Conservation (phyloP, 352 stramenopile genomes). For the Phytophthora uliginosa region DNA sequence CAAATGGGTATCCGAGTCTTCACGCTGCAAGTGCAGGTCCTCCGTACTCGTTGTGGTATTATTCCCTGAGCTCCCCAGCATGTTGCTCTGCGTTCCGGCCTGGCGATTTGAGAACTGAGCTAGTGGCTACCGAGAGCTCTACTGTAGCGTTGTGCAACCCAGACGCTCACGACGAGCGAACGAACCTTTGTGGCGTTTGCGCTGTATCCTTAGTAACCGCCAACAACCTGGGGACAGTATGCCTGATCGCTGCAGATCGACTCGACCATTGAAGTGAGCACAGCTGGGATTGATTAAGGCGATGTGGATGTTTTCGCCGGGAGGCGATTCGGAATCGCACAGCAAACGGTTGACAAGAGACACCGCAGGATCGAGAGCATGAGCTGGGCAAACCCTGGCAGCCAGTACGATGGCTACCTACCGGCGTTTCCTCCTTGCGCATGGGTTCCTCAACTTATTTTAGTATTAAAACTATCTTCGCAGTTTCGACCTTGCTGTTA, state of each 20-base stretch:
- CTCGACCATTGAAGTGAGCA: neutral
- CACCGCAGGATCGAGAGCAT: neutral
- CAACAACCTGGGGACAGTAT: neutral
- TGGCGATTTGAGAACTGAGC: conserved; percentile 19
- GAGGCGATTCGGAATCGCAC: neutral
- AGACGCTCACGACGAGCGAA: conserved; percentile 6
- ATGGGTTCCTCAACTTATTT: too few species aligned
- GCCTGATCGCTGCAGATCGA: neutral
- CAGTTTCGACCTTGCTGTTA: too few species aligned
- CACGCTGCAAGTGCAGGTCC: neutral
- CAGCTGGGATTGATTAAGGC: conserved; percentile 22
- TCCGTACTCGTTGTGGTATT: neutral
- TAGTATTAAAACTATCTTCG: too few species aligned
- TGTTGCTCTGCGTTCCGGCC: neutral
- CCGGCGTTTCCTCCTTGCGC: too few species aligned
- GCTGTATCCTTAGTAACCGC: neutral
- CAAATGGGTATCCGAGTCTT: conserved; percentile 10
- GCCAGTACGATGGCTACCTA: neutral
- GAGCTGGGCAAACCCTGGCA: neutral
- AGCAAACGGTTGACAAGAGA: neutral
- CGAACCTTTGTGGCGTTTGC: neutral
- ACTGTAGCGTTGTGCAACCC: neutral
- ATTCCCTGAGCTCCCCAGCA: conserved; percentile 15
- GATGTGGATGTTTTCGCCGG: conserved; percentile 15
- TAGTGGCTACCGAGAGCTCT: neutral